Conservation (phyloP, 2,329 filamentous ascomycete genomes). For the Incumbomyces delicatus region DNA sequence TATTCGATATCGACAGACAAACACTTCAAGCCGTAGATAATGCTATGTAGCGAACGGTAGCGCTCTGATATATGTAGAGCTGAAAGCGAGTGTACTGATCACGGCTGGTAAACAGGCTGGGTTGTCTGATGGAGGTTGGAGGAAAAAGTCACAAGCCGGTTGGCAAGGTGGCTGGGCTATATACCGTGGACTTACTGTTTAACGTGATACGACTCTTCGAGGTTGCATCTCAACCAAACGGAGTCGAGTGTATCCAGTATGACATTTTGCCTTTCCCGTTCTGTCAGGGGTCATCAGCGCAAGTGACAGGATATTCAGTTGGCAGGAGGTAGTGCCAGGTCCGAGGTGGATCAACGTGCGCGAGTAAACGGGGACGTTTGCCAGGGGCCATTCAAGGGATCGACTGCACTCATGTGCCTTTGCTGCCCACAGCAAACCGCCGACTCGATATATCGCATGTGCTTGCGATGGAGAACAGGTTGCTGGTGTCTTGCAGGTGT, state of each 20-base stretch:
- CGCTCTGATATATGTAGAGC: conserved; percentile 7
- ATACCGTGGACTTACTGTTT: conserved; percentile 5
- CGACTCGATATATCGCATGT: neutral
- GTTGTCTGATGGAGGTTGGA: neutral
- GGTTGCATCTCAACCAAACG: conserved; percentile 7
- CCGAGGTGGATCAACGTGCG: conserved; percentile 2
- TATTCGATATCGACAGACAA: neutral
- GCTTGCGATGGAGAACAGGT: neutral
- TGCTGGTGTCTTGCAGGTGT: neutral
- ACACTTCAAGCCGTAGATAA: neutral
- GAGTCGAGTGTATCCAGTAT: neutral
- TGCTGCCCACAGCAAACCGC: conserved; percentile 1
- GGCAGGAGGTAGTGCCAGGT: conserved; percentile 5
- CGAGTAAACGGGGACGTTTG: neutral
- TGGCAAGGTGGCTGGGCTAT: conserved; percentile 6
- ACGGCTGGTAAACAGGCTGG: neutral
- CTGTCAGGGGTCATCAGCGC: conserved; percentile 5
- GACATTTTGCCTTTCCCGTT: neutral
- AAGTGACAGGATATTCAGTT: conserved; percentile 4
- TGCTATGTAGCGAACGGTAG: conserved; percentile 5
- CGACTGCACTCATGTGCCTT: neutral
- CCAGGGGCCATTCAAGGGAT: neutral
- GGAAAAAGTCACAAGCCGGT: neutral
- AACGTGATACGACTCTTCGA: conserved; percentile 3
- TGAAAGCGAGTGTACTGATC: conserved; percentile 5